These are phyloP conservation scores for Cercospora janseana DNA, from an alignment of 2,329 filamentous ascomycete species.

Conservation along the genomic window DNA sequence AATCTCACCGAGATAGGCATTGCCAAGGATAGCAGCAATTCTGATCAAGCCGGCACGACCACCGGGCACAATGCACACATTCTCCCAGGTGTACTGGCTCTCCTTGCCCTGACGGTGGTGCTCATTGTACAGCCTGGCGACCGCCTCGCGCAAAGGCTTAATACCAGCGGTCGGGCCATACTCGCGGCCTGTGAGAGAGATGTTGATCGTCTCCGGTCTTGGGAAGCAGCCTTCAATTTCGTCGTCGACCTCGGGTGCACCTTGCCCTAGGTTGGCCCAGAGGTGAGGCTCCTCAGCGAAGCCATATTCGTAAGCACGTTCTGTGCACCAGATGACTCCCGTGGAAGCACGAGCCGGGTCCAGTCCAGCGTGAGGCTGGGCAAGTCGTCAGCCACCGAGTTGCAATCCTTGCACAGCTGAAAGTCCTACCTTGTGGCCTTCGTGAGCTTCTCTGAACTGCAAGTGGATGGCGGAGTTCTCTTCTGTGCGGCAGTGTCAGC, in stretches of 20 bases:
- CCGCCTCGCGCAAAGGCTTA: slow-evolving; percentile 81
- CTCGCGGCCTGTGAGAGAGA: slow-evolving; percentile 76
- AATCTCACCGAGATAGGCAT: slow-evolving; percentile 63
- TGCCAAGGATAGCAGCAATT: slow-evolving; percentile 90
- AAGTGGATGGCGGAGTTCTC: slow-evolving; percentile 78
- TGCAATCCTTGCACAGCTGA: not conserved
- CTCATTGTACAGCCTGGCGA: slow-evolving; percentile 89
- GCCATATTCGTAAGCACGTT: slow-evolving; percentile 84
- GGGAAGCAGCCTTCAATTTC: slow-evolving; percentile 87
- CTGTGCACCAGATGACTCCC: slow-evolving; percentile 89
- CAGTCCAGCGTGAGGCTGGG: slow-evolving; percentile 76
- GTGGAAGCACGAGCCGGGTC: slow-evolving; percentile 85
- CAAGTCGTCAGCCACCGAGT: not conserved
- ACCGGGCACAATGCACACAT: slow-evolving; percentile 93
- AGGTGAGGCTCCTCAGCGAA: slow-evolving; percentile 73
- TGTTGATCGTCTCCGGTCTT: slow-evolving; percentile 73
- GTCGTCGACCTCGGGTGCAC: slow-evolving; percentile 82
- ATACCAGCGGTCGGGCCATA: slow-evolving; percentile 93
- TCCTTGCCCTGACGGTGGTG: slow-evolving; percentile 84
- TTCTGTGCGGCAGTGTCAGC: slow-evolving; percentile 53
- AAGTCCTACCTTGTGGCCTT: slow-evolving; percentile 69
- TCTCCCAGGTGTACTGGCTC: slow-evolving; percentile 94
- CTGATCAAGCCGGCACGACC: slow-evolving; percentile 89
- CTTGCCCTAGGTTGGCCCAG: slow-evolving; percentile 94
- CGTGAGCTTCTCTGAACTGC: slow-evolving; percentile 85